phyloP scores from a whole-genome alignment of 2,329 filamentous ascomycete species.

The Lecanicillium sp. region DNA sequence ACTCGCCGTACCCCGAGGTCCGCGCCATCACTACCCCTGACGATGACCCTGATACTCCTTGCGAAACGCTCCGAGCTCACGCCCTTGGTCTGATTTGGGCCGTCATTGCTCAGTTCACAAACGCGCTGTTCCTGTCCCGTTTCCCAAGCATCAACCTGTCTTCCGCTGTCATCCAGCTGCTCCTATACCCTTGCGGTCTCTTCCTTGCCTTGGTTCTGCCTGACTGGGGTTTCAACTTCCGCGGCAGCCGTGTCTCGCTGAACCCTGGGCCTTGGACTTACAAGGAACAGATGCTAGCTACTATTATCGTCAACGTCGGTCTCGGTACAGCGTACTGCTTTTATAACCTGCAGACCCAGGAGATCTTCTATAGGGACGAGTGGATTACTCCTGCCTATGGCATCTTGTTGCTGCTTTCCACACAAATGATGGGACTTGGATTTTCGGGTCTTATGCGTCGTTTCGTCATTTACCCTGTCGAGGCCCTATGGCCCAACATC shows the following conservation, averaged over 20 bases:
- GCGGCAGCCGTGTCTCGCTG: conserved; percentile 17
- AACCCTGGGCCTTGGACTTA: conserved; percentile 31
- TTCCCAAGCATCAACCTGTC: conserved; percentile 5
- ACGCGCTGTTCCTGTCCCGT: conserved; percentile 3
- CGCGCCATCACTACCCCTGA: conserved; percentile 6
- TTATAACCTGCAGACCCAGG: conserved; percentile 26
- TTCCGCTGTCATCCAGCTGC: conserved; percentile 5
- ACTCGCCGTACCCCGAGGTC: conserved; percentile 6
- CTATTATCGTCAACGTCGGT: conserved; percentile 28
- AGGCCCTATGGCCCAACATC: conserved; percentile 11
- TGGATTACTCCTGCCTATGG: conserved; percentile 20
- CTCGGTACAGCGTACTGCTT: conserved; percentile 27
- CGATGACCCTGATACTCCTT: conserved; percentile 2
- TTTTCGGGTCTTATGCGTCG: conserved; percentile 24
- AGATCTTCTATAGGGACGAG: conserved; percentile 12
- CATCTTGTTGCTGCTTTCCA: conserved; percentile 22
- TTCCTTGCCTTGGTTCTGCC: not conserved
- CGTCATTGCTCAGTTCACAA: conserved; percentile 7
- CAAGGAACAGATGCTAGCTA: conserved; percentile 32
- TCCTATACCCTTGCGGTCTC: conserved; percentile 6
- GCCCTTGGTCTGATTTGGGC: conserved; percentile 7
- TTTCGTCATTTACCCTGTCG: conserved; percentile 15
- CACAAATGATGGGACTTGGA: conserved; percentile 25
- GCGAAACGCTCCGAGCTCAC: conserved; percentile 5
- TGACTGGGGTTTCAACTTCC: conserved; percentile 5